Base-by-base conservation (phyloP, 768 basidiomycete species). In the Cantharellus cinnabarinus region DNA sequence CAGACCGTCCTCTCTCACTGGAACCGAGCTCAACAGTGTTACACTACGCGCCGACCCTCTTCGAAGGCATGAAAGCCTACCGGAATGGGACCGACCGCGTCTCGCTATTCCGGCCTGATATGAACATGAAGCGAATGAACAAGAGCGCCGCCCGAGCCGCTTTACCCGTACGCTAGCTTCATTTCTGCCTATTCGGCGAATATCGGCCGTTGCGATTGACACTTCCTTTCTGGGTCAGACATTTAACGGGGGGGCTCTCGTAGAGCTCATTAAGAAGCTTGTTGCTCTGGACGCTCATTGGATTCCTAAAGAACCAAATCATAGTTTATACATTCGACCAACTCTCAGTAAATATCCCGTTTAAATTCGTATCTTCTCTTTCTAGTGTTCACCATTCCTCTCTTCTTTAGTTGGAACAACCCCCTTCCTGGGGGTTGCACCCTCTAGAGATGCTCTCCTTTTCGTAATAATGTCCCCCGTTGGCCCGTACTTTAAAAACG, bases 61-160 rank as follows among this genome's bases (percentile, higher is more conserved):
- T 98, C 67, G 93, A 98, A 69, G 89, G 93, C 15, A 80, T 95
- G 79, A 97, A 97, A 69, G 93, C 93, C 1, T 97, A 94, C 72
- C 76, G 82, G 54, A 79, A 82, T 63, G 70, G 77, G 42, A 71
- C 77, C 54, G 90, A 83, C 41, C 80, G 77, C 37, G 79, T 91
- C 29, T 79, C 83, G 15, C 71, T 97, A 63, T 97, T 97, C 77
- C 75, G 93, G 51, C 94, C 93, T 2, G 89, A 95, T 71, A 88
- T 89, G 87, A 95, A 97, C 72, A 94, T 97, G 90, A 82, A 81
- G 66, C 81, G 93, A 37, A 91, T 98, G 90, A 89, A 89, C 71
- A 77, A 64, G 52, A 88, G 84, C 66, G 91, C 93, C 10, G 64
- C 71, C 35, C 79, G 93, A 48, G 74, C 89, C 58, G 87, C 70